Evolutionary conservation across 202 grass and related monocot species (phyloP), one percentile per base, ranked within the genome.

Genomic region (Cymbopogon flexuosus): DNA sequence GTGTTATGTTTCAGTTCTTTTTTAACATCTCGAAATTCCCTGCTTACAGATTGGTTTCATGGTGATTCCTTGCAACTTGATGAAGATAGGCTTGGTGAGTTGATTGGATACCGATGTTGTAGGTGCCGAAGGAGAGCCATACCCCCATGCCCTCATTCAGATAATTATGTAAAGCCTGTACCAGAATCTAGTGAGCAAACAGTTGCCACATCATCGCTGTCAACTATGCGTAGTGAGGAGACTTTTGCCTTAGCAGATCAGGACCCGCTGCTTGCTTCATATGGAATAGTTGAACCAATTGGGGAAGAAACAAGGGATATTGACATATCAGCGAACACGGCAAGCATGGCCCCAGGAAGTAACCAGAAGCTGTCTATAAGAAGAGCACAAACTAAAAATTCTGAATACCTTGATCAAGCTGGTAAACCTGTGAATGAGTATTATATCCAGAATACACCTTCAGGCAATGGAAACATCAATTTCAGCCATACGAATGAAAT

Each of bases 41-140:
- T 72, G 51, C 39, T 41, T 84, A 77, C 88, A 98, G 95, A 83
- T 83, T 98, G 95, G 95, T 91, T 90, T 76, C 95, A 98, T 91
- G 92, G 84, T 51, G 95, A 94, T 86, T 89, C 95, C 47, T 83
- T 98, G 82, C 76, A 93, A 65, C 86, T 98, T 58, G 62, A 93
- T 74, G 90, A 98, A 81, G 74, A 93, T 62, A 74, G 66, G 21
- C 85, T 95, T 56, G 47, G 34, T 61, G 90, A 98, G 67, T 68
- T 98, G 82, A 39, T 91, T 81, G 86, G 77, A 77, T 98, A 91
- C 79, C 82, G 84, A 79, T 98, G 95, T 27, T 90, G 90, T 73
- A 93, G 89, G 79, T 98, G 95, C 77, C 92, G 95, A 81, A 87
- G 88, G 64, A 88, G 93, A 83, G 86, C 84, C 30, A 90, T 88